These are phyloP conservation scores for Solanum arcanum DNA, from an alignment of 257 asterid genomes.

Conservation along the genomic window DNA sequence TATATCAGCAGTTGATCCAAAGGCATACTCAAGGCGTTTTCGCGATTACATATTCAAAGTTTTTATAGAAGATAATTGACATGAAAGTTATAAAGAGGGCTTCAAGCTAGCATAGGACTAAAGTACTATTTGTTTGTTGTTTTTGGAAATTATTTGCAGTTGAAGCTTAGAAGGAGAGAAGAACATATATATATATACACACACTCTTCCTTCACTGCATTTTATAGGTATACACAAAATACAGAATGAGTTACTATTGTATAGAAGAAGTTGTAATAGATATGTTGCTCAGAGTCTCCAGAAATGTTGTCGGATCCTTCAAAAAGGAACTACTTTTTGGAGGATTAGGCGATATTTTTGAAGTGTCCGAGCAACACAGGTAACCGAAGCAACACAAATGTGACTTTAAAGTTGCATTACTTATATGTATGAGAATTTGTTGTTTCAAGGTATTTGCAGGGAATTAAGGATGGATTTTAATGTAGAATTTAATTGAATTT, in stretches of 20 bases:
- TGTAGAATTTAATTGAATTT: not conserved
- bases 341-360: not conserved
- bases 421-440: not conserved
- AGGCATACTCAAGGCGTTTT: slow-evolving; percentile 71
- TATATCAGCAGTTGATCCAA: slow-evolving; percentile 94
- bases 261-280: not conserved
- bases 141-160: not conserved
- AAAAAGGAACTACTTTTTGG: not conserved
- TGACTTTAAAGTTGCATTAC: not conserved
- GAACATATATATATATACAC: not conserved
- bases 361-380: not conserved
- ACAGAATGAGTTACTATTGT: not conserved
- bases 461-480: not conserved
- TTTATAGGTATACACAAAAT: not conserved
- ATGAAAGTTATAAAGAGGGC: not conserved
- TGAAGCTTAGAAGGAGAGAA: not conserved
- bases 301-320: not conserved
- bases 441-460: not conserved
- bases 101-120: not conserved
- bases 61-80: slow-evolving; percentile 63
- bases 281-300: not conserved
- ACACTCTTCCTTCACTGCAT: not conserved
- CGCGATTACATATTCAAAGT: slow-evolving; percentile 80
- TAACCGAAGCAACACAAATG: not conserved
- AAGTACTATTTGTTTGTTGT: not conserved